Conservation (phyloP, 2,329 filamentous ascomycete genomes). For the Epicoccum nigrum region DNA sequence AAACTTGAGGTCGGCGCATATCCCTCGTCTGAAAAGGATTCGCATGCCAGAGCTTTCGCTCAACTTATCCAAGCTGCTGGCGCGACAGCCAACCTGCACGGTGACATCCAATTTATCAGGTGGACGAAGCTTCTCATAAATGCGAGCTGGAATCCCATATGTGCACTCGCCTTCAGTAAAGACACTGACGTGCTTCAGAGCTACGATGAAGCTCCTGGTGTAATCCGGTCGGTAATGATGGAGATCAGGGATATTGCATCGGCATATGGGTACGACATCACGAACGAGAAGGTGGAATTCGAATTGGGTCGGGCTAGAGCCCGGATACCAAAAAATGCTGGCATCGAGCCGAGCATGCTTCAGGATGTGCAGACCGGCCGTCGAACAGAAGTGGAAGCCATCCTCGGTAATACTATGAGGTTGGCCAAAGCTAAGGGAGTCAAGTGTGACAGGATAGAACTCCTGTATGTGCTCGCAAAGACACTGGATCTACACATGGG, state of each 20-base stretch:
- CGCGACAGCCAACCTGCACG: conserved; percentile 56
- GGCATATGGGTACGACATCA: conserved; percentile 50
- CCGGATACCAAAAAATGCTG: conserved; percentile 43
- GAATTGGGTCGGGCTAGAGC: conserved; percentile 49
- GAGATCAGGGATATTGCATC: conserved; percentile 53
- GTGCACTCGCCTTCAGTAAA: conserved; percentile 60
- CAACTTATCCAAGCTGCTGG: conserved; percentile 53
- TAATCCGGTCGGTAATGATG: conserved; percentile 53
- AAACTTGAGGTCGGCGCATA: conserved; percentile 59
- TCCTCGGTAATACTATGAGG: conserved; percentile 55
- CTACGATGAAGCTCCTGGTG: conserved; percentile 46
- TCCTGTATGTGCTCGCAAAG: conserved; percentile 54
- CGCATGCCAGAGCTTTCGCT: conserved; percentile 43
- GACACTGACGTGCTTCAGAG: conserved; percentile 58
- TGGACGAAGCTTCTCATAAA: conserved; percentile 69
- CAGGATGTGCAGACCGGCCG: conserved; percentile 53
- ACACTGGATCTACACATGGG: conserved; percentile 48
- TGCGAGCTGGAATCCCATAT: conserved; percentile 66
- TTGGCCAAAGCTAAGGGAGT: conserved; percentile 51
- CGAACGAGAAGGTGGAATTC: conserved; percentile 45
- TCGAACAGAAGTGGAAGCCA: conserved; percentile 58
- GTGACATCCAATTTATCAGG: conserved; percentile 62
- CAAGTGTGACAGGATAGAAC: conserved; percentile 50
- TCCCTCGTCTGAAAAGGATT: conserved; percentile 41
- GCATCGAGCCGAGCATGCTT: conserved; percentile 58